Evolutionary conservation across 768 basidiomycete species (phyloP), one percentile per base, ranked within the genome.

Genomic region (Leucosporidium scottii): DNA sequence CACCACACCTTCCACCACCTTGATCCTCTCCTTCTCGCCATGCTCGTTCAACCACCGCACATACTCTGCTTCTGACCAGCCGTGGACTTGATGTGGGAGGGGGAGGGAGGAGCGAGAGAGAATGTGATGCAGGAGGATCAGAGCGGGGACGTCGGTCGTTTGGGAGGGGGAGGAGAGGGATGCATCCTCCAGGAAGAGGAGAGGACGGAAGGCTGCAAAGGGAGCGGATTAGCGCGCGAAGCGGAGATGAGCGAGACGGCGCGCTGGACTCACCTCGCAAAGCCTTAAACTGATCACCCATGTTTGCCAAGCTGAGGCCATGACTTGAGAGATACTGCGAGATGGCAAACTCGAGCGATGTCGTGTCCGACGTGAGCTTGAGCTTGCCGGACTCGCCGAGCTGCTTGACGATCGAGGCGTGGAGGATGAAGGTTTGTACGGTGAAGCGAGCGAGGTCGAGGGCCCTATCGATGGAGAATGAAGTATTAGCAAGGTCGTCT

Each of bases 31-130:
- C 67, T 82, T 83, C 67, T 87, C 85, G 3, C 85, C 81, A 75
- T 97, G 96, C 76, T 96, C 93, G 67, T 91, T 88, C 18, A 98
- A 83, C 93, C 93, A 99, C 54, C 90, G 85, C 59, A 96, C 90
- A 78, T 99, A 99, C 80, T 98, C 96, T 5, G 88, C 84, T 76
- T 97, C 92, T 65, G 90, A 88, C 94, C 96, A 98, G 0, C 89
- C 88, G 75, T 97, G 92, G 64, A 92, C 78, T 59, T 84, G 83
- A 77, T 99, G 91, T 15, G 96, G 94, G 49, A 98, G 82, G 8
- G 74, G 69, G 17, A 80, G 59, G 0, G 89, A 91, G 15, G 91
- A 86, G 30, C 98, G 93, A 44, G 96, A 82, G 73, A 96, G 88
- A 71, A 96, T 88, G 75, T 98, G 93, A 69, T 82, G 80, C 21